These are phyloP conservation scores for Scalesia atractyloides DNA, from an alignment of 129 eudicot species.

Conservation along the genomic window DNA sequence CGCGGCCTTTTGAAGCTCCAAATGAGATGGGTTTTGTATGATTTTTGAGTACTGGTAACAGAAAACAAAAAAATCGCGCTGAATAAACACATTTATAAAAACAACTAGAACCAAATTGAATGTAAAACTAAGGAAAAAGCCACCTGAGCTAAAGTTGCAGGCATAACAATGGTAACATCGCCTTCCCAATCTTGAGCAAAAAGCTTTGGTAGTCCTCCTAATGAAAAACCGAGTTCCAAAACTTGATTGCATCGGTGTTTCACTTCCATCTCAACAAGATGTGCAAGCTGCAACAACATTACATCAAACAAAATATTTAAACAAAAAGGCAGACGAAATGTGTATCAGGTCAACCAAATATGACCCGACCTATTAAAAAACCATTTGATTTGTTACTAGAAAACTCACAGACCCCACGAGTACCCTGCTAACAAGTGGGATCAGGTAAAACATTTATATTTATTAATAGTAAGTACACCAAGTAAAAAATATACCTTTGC, in stretches of 20 bases:
- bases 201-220: conserved; percentile 92
- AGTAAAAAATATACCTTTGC: conserved; percentile 64
- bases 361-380: not conserved
- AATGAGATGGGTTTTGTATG: conserved; percentile 81
- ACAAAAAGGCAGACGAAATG: not conserved
- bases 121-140: not conserved
- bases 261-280: conserved; percentile 91
- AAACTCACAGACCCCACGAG: not conserved
- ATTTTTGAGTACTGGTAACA: conserved; percentile 69
- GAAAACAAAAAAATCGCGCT: not conserved
- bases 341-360: not conserved
- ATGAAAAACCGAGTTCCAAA: conserved; percentile 85
- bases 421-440: not conserved
- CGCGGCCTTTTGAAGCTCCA: conserved; percentile 87
- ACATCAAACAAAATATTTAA: not conserved
- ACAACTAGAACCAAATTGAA: not conserved
- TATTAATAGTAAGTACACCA: not conserved
- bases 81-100: not conserved
- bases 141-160: conserved; percentile 94
- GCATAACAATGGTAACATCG: conserved; percentile 93
- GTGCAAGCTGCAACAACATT: conserved; percentile 65
- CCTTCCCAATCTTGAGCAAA: conserved; percentile 99
- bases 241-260: conserved; percentile 89
- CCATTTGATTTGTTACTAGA: not conserved
- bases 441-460: not conserved